phyloP scores from a whole-genome alignment of 2,329 filamentous ascomycete species.

The Penicillium fuscoglaucum region DNA sequence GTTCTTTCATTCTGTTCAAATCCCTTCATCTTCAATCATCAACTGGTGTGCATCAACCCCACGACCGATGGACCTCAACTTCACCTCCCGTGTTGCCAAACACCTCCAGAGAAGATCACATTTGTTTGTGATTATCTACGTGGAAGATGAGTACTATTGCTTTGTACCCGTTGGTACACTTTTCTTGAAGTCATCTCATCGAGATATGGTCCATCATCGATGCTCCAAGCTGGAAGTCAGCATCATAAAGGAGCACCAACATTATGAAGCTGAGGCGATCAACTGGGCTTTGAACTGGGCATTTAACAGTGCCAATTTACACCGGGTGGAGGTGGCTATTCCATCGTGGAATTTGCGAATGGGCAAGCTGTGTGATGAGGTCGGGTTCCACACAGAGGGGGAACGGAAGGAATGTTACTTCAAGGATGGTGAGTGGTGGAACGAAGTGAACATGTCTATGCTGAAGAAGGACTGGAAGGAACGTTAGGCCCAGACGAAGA shows the following conservation, averaged over 20 bases:
- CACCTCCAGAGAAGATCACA: not conserved
- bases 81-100: not conserved
- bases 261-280: not conserved
- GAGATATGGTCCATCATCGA: not conserved
- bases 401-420: not conserved
- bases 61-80: not conserved
- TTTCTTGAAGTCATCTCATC: not conserved
- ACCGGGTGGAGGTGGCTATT: not conserved
- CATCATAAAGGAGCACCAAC: no score
- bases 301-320: not conserved
- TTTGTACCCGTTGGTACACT: not conserved
- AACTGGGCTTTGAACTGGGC: not conserved
- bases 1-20: not conserved
- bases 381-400: not conserved
- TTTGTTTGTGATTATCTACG: not conserved
- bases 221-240: not conserved
- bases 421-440: not conserved
- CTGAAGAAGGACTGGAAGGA: not conserved
- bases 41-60: not conserved
- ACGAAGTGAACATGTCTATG: not conserved
- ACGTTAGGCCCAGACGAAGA: not conserved
- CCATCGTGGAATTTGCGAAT: not conserved
- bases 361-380: no score
- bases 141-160: accelerated
- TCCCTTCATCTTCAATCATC: not conserved